Percentiles rank a stretch among this genome's conserved stretches.
Conservation (phyloP, 2,329 filamentous ascomycete species). For the Botrytis fabae region DNA sequence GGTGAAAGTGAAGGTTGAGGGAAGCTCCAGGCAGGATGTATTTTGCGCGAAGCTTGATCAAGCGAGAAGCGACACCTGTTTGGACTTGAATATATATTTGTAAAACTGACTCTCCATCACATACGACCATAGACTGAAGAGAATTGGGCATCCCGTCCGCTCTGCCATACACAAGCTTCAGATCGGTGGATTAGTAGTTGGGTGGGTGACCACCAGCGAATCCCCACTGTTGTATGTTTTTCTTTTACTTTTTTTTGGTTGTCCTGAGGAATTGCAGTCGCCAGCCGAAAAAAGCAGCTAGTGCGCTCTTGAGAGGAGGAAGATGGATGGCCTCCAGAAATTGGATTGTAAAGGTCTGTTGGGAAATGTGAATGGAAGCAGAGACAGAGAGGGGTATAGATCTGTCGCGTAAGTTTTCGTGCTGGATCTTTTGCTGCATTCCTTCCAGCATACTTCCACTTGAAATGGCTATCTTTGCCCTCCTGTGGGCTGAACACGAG, state of each 20-base stretch:
- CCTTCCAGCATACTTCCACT: not conserved
- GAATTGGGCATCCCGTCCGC: slow-evolving; percentile 23
- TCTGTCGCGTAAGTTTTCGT: not conserved
- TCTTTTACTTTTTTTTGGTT: not conserved
- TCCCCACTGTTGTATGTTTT: slow-evolving; percentile 19
- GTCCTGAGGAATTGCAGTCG: not conserved
- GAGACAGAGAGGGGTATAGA: not conserved
- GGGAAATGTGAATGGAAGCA: not conserved
- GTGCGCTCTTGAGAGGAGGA: not conserved
- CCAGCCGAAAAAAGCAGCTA: not conserved
- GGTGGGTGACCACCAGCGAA: slow-evolving; percentile 22
- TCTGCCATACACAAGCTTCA: slow-evolving; percentile 24
- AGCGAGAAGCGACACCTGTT: not conserved
- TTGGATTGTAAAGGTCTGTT: not conserved
- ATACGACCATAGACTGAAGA: slow-evolving; percentile 22
- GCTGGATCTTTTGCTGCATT: not conserved
- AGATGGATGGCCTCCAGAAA: not conserved
- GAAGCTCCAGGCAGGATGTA: not conserved
- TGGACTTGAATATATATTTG: not conserved
- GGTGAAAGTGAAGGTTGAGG: slow-evolving; percentile 2
- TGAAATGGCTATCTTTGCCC: not conserved
- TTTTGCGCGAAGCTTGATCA: slow-evolving; percentile 4
- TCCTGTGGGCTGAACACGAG: not conserved
- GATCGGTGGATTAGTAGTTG: slow-evolving; percentile 23
- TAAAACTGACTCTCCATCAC: accelerated